Evolutionary conservation across 2,329 filamentous ascomycete species (phyloP), one percentile per base, ranked within the genome.

Genomic region (Phyllosticta citribraziliensis): DNA sequence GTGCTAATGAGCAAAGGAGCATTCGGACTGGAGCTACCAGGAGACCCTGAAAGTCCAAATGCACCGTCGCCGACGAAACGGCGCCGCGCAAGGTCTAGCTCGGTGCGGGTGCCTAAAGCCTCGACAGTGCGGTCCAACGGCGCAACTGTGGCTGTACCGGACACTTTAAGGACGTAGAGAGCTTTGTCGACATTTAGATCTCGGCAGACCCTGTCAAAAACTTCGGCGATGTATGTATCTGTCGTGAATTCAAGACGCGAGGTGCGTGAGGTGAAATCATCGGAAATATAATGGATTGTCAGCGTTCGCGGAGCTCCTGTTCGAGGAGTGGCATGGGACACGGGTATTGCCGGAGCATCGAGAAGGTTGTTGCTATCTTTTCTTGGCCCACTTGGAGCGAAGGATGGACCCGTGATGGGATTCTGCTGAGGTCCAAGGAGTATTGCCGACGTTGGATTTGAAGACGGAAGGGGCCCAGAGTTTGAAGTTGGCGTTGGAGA

Each of bases 211-310:
- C 85, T 80, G 69, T 93, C 89, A 57, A 93, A 84, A 27, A 94
- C 84, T 71, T 94, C 89, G 52, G 88, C 88, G 53, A 94, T 83
- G 70, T 92, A 94, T 30, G 87, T 93, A 66, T 93, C 88, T 0
- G 88, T 91, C 0, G 88, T 92, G 54, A 90, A 88, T 64, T 89
- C 85, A 19, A 92, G 76, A 1, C 85, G 87, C 24, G 90, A 82
- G 76, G 86, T 84, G 68, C 88, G 87, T 0, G 76, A 76, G n/a
- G 88, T 87, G 55, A 88, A 84, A 9, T 87, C 81, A 5, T 84
- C 79, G 69, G 91, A 88, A 0, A 85, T 82, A 66, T 90, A 88
- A 70, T 90, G 86, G 56, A 93, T 83, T 14, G 83, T 84, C 54
- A 93, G 73, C 2, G 88, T 83, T 72, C 87, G 89, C 67, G 88